These are phyloP conservation scores for Suhomyces bolitotheri DNA, from an alignment of 1,139 yeast species.

Conservation along the genomic window DNA sequence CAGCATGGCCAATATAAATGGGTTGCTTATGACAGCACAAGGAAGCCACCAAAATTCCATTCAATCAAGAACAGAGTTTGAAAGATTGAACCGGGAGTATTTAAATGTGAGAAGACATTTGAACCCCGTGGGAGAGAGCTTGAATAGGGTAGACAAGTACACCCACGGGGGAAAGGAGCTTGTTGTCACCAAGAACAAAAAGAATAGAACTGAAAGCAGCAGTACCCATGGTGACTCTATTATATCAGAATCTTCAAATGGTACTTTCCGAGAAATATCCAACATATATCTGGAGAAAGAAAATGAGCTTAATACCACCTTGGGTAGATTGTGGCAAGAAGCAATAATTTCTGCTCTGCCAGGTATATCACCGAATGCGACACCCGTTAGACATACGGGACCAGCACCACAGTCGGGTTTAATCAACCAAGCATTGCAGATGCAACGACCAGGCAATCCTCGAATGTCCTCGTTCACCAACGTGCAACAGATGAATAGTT, in stretches of 20 bases:
- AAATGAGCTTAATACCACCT: conserved; percentile 26
- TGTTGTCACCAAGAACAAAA: conserved; percentile 25
- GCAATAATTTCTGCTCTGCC: conserved; percentile 23
- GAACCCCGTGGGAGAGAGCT: conserved; percentile 68
- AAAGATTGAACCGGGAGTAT: conserved; percentile 72
- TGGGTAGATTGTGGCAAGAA: conserved; percentile 45
- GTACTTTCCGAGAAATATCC: conserved; percentile 39
- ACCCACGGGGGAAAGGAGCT: conserved; percentile 19
- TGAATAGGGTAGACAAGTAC: conserved; percentile 44
- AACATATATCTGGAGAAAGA: conserved; percentile 36
- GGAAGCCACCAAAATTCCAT: conserved; percentile 47
- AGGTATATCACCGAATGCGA: conserved; percentile 5
- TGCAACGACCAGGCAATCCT: conserved; percentile 29
- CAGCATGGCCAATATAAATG: conserved; percentile 29
- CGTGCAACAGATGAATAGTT: conserved; percentile 15
- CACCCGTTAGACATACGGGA: conserved; percentile 1
- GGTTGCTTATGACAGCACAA: conserved; percentile 35
- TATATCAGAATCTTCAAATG: conserved; percentile 20
- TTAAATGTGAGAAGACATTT: conserved; percentile 65
- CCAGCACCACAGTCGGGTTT: conserved; percentile 5
- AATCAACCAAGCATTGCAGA: conserved; percentile 15
- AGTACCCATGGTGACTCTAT: conserved; percentile 5
- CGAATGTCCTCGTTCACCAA: conserved; percentile 29
- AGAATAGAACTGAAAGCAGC: conserved; percentile 10
- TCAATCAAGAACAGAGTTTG: conserved; percentile 73